Percentiles rank a stretch among this genome's conserved stretches.
Evolutionary conservation across 2,329 filamentous ascomycete species (phyloP).

Genomic region (Ceratocystis eucalypticola): DNA sequence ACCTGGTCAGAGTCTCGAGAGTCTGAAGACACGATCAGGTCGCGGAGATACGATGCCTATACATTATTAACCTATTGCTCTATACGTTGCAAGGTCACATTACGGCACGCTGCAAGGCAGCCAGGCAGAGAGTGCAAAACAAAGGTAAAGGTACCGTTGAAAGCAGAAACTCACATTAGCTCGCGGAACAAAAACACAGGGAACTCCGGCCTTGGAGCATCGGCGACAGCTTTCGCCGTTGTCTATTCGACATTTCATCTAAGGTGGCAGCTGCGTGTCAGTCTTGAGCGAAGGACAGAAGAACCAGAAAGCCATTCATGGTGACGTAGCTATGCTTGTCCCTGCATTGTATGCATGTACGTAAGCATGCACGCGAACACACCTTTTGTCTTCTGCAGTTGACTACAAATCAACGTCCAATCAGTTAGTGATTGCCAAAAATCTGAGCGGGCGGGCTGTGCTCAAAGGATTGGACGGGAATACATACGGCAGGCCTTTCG

Average conservation of each 20-base stretch:
- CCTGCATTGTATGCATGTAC: too few species aligned
- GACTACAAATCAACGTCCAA: background rate
- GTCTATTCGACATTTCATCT: conserved; percentile 30
- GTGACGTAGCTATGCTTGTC: background rate
- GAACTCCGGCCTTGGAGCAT: conserved; percentile 26
- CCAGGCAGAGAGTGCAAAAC: background rate
- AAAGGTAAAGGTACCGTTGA: background rate
- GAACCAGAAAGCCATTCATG: background rate
- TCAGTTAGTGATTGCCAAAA: too few species aligned
- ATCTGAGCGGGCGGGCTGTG: background rate
- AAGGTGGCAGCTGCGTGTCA: conserved; percentile 17
- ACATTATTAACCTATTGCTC: conserved; percentile 4
- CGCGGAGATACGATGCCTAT: conserved; percentile 17
- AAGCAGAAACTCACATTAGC: conserved; percentile 26
- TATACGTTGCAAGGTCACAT: background rate
- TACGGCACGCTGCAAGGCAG: too few species aligned
- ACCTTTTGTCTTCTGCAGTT: conserved; percentile 16
- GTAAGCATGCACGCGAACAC: background rate
- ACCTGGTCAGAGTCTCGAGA: conserved; percentile 18
- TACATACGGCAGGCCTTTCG: conserved; percentile 26
- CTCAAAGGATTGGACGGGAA: conserved; percentile 4
- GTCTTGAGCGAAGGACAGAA: conserved; percentile 24
- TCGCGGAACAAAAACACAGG: conserved; percentile 30
- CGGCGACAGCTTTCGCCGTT: conserved; percentile 26
- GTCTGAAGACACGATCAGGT: conserved; percentile 19